Conservation (phyloP, 208 protist genomes). For the Leptomonas seymouri region DNA sequence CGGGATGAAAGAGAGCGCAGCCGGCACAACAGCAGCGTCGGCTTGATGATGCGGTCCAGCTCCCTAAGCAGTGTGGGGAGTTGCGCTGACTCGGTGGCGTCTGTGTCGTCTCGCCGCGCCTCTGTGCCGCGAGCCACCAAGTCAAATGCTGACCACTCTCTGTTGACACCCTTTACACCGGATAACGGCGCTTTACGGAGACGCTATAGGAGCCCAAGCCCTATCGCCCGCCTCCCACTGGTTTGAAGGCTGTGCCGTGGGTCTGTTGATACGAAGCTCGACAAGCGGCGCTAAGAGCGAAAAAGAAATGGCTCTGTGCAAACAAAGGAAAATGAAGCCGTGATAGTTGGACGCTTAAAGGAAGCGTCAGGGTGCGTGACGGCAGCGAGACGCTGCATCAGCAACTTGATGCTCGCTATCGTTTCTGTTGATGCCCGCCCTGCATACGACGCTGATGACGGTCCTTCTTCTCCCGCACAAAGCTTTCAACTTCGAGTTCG, state of each 20-base stretch:
- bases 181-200: slow-evolving; percentile 15
- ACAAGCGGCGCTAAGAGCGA: no score
- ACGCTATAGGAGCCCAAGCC: slow-evolving; percentile 12
- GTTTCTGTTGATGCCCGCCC: no score
- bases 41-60: slow-evolving; percentile 22
- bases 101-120: slow-evolving; percentile 59
- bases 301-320: no score
- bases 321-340: no score
- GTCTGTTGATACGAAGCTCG: no score
- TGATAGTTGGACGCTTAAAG: no score
- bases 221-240: slow-evolving; percentile 14
- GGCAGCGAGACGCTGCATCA: no score
- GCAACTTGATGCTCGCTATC: no score
- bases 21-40: slow-evolving; percentile 32
- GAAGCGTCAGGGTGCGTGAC: no score
- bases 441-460: no score
- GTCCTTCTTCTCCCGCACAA: no score
- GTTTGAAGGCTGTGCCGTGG: neutral
- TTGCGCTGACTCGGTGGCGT: slow-evolving; percentile 63
- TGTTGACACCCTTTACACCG: slow-evolving; percentile 32
- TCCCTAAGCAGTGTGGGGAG: slow-evolving; percentile 49
- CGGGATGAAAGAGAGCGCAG: slow-evolving; percentile 34
- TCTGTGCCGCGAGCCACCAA: slow-evolving; percentile 75
- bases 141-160: slow-evolving; percentile 40
- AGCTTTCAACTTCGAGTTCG: no score